Evolutionary conservation across 345 rosid species (phyloP).

Genomic region (Hibiscus syriacus): DNA sequence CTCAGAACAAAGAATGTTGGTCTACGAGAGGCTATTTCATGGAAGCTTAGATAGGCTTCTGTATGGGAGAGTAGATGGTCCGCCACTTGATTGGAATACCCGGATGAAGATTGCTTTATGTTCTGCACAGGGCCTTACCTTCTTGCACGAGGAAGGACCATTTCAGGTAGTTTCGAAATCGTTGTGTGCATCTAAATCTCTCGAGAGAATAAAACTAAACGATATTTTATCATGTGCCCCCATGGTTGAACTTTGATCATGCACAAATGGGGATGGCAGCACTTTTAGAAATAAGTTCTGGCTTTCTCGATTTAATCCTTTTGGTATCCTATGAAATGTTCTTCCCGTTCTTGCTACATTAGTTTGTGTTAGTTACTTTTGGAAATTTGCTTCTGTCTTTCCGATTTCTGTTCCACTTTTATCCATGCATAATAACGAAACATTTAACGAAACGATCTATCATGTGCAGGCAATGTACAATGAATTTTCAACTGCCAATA

Average conservation of each 20-base stretch:
- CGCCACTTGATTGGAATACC: conserved; percentile 91
- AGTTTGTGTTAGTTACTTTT: background rate
- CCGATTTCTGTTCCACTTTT: background rate
- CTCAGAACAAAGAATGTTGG: conserved; percentile 74
- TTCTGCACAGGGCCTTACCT: conserved; percentile 85
- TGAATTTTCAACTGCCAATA: conserved; percentile 86
- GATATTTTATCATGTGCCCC: background rate
- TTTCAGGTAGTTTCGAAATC: conserved; percentile 57
- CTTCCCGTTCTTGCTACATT: background rate
- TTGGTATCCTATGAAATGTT: background rate
- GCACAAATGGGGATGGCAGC: background rate
- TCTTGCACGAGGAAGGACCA: conserved; percentile 98
- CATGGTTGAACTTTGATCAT: background rate
- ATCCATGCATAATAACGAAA: background rate
- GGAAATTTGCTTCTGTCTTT: background rate
- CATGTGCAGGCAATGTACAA: conserved; percentile 87
- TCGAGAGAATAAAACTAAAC: background rate
- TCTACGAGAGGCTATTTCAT: conserved; percentile 86
- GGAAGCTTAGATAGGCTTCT: conserved; percentile 91
- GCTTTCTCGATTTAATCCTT: background rate
- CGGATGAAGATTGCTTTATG: conserved; percentile 85
- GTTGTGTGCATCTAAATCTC: background rate
- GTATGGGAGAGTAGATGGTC: conserved; percentile 85
- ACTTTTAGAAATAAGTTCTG: background rate
- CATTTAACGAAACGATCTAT: background rate